phyloP scores from a whole-genome alignment of 2,329 filamentous ascomycete species.

The Trichoderma guizhouense region DNA sequence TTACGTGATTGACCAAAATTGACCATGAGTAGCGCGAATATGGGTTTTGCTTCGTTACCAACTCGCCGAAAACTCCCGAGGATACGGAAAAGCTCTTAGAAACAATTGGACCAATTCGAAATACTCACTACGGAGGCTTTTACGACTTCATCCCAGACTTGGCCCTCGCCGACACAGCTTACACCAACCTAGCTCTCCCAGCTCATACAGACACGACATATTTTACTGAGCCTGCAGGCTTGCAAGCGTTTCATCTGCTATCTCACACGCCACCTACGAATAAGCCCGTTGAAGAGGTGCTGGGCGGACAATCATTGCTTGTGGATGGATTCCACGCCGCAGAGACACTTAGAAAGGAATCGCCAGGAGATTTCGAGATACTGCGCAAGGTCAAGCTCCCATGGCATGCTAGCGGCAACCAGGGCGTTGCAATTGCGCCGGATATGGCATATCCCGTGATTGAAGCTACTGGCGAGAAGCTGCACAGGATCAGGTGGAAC shows the following conservation, averaged over 20 bases:
- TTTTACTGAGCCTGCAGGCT: conserved; percentile 84
- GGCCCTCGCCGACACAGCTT: conserved; percentile 83
- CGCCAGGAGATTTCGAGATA: conserved; percentile 53
- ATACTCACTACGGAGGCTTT: conserved; percentile 82
- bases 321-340: conserved; percentile 84
- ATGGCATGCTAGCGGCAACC: conserved; percentile 86
- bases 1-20: conserved; percentile 7
- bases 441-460: conserved; percentile 69
- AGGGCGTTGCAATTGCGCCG: conserved; percentile 76
- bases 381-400: conserved; percentile 59
- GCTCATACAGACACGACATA: conserved; percentile 96
- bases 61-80: conserved; percentile 63
- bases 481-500: conserved; percentile 80
- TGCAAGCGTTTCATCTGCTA: conserved; percentile 90
- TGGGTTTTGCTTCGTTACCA: conserved; percentile 76
- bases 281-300: conserved; percentile 31
- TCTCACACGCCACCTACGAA: conserved; percentile 56
- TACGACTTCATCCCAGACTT: conserved; percentile 87
- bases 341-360: conserved; percentile 50
- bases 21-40: conserved; percentile 50
- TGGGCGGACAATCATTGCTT: conserved; percentile 75
- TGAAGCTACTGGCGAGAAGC: conserved; percentile 46
- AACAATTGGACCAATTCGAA: conserved; percentile 79
- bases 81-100: conserved; percentile 73
- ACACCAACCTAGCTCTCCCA: conserved; percentile 77